phyloP scores from a whole-genome alignment of 176 grass and related monocot species.

The Pharus latifolius region DNA sequence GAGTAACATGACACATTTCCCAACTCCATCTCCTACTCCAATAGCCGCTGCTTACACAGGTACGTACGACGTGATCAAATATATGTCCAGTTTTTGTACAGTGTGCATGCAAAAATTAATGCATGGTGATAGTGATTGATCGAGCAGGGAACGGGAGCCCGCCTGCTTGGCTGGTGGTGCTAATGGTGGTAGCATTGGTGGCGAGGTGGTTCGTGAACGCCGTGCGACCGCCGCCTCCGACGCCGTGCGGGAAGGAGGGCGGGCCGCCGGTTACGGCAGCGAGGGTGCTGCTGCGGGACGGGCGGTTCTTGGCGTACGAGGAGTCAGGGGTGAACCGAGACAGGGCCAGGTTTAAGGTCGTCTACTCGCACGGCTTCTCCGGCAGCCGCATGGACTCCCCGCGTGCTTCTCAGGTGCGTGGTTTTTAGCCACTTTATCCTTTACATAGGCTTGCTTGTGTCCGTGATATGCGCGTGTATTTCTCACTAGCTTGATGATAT shows the following conservation, averaged over 20 bases:
- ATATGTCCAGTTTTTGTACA: neutral
- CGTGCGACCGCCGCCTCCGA: conserved; percentile 31
- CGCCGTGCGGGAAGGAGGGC: conserved; percentile 42
- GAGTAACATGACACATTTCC: neutral
- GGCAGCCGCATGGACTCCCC: conserved; percentile 57
- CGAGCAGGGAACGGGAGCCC: conserved; percentile 13
- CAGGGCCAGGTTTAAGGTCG: conserved; percentile 60
- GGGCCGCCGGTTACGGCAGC: conserved; percentile 64
- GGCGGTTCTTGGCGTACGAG: conserved; percentile 64
- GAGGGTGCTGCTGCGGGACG: conserved; percentile 48
- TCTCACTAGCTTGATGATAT: too few species aligned
- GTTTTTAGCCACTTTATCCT: neutral
- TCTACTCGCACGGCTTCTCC: conserved; percentile 82
- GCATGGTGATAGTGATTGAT: neutral
- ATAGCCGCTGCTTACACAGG: conserved; percentile 27
- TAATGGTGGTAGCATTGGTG: conserved; percentile 14
- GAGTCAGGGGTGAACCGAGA: conserved; percentile 59
- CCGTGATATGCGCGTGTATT: too few species aligned
- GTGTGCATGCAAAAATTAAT: too few species aligned
- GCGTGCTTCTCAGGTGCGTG: conserved; percentile 51
- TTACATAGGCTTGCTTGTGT: too few species aligned
- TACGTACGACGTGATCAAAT: neutral
- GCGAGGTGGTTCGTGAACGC: conserved; percentile 29
- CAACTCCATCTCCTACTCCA: neutral
- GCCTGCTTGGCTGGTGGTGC: conserved; percentile 11